Conservation (phyloP, 495 filamentous ascomycete genomes). For the Parachaetomium inaequale region DNA sequence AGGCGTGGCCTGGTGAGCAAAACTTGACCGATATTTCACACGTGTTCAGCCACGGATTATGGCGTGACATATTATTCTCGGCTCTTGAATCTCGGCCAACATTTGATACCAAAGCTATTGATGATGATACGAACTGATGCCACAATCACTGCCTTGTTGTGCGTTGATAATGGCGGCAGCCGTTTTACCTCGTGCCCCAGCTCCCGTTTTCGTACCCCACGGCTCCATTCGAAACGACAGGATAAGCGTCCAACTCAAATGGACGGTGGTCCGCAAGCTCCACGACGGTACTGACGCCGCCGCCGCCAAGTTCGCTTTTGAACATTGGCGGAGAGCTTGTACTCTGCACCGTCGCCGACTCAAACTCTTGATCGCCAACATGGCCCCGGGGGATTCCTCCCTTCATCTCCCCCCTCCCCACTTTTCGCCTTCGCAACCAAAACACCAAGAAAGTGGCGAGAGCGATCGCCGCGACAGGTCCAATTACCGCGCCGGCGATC, state of each 20-base stretch:
- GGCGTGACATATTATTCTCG: too few species aligned
- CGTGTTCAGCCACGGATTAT: too few species aligned
- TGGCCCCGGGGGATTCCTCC: not conserved
- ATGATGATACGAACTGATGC: too few species aligned
- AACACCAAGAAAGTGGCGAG: not conserved
- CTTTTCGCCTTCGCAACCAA: not conserved
- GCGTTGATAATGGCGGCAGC: not conserved
- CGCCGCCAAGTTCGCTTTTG: not conserved
- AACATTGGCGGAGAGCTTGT: not conserved
- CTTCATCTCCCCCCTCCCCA: not conserved
- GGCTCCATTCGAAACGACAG: not conserved
- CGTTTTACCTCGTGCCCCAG: not conserved
- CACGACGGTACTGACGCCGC: not conserved
- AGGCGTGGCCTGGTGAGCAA: too few species aligned
- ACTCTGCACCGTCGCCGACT: not conserved
- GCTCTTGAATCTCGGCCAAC: too few species aligned
- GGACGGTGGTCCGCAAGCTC: not conserved
- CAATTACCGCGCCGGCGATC: not conserved
- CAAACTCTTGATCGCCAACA: not conserved
- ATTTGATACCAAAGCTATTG: too few species aligned
- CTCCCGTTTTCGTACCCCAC: not conserved
- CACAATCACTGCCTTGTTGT: not conserved
- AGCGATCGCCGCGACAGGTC: not conserved
- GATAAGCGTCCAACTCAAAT: not conserved
- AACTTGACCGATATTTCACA: too few species aligned